Evolutionary conservation across 2,329 filamentous ascomycete genomes (phyloP).

Genomic region (Arthrobotrys conoides): DNA sequence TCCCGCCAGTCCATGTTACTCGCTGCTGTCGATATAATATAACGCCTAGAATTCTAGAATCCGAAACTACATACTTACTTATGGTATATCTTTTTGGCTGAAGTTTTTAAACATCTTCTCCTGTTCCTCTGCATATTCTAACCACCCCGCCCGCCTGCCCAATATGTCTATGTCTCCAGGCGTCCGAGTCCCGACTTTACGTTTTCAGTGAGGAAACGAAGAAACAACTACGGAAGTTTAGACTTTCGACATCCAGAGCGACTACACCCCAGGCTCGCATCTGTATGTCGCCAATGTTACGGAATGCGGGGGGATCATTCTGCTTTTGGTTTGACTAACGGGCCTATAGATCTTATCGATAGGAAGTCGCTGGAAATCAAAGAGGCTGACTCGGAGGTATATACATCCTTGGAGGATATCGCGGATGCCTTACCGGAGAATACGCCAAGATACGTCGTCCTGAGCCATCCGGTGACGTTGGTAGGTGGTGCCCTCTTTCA

Average conservation of each 20-base stretch:
- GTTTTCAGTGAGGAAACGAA: slow-evolving; percentile 92
- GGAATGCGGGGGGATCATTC: slow-evolving; percentile 30
- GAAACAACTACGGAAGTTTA: slow-evolving; percentile 92
- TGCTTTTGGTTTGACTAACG: background rate
- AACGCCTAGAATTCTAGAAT: background rate
- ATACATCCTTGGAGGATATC: slow-evolving; percentile 84
- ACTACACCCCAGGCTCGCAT: slow-evolving; percentile 92
- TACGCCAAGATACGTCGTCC: slow-evolving; percentile 86
- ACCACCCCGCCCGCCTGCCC: slow-evolving; percentile 43
- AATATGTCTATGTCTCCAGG: slow-evolving; percentile 64
- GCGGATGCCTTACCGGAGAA: slow-evolving; percentile 93
- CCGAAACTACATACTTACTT: background rate
- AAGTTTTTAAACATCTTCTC: background rate
- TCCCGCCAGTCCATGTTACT: background rate
- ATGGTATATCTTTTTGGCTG: background rate
- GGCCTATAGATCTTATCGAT: slow-evolving; percentile 82
- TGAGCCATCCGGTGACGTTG: slow-evolving; percentile 91
- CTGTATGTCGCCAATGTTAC: slow-evolving; percentile 75
- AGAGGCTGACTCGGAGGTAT: slow-evolving; percentile 83
- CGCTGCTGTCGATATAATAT: background rate
- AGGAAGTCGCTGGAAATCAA: slow-evolving; percentile 90
- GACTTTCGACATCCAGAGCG: slow-evolving; percentile 87
- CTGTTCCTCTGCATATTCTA: background rate
- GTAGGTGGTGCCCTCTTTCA: slow-evolving; percentile 28
- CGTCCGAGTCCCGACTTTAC: slow-evolving; percentile 90